phyloP scores from a whole-genome alignment of 805 yeast species.

The Candida andamanensis region DNA sequence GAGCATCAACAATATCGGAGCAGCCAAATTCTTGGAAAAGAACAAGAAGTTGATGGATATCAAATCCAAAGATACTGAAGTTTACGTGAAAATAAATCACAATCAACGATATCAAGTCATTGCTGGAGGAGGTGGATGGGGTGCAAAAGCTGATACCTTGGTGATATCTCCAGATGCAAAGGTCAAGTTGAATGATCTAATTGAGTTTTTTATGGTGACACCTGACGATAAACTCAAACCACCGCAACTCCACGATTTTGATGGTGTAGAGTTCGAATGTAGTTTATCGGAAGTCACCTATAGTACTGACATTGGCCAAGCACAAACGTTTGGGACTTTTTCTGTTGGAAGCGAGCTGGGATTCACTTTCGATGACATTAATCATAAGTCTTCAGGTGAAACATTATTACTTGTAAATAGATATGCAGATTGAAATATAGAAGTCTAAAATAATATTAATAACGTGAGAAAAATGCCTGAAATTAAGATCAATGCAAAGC shows the following conservation, averaged over 20 bases:
- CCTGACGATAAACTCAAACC: slow-evolving; percentile 23
- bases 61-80: slow-evolving; percentile 40
- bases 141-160: slow-evolving; percentile 60
- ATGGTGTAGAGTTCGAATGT: slow-evolving; percentile 23
- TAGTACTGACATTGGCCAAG: background rate
- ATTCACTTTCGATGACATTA: slow-evolving; percentile 20
- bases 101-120: slow-evolving; percentile 43
- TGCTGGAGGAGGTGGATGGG: slow-evolving; percentile 80
- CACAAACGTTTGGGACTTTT: slow-evolving; percentile 13
- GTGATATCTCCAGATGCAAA: slow-evolving; percentile 58
- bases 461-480: background rate
- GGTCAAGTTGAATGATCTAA: slow-evolving; percentile 38
- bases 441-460: too few species aligned
- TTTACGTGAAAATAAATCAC: slow-evolving; percentile 29
- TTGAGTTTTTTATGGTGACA: slow-evolving; percentile 43
- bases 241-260: background rate
- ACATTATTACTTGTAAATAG: too few species aligned
- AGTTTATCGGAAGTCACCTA: slow-evolving; percentile 21
- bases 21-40: slow-evolving; percentile 51
- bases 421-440: too few species aligned
- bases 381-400: slow-evolving; percentile 28
- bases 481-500: slow-evolving; percentile 9
- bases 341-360: slow-evolving; percentile 33
- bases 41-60: slow-evolving; percentile 35
- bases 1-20: slow-evolving; percentile 48